Conservation (phyloP, 2,329 filamentous ascomycete genomes). For the Cladosporium colombiae region DNA sequence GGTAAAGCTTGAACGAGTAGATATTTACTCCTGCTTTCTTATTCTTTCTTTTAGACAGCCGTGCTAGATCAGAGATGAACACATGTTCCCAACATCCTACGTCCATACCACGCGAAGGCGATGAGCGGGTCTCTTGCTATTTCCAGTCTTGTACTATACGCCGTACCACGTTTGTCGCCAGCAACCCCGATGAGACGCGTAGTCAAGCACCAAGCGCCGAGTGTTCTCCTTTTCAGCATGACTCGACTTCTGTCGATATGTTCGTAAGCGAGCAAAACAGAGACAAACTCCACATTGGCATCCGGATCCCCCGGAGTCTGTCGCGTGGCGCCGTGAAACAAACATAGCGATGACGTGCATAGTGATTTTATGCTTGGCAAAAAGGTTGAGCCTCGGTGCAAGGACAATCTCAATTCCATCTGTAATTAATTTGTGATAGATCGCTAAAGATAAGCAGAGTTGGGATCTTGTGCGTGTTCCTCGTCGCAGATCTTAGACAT, state of each 20-base stretch:
- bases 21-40: neutral
- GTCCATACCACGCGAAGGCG: neutral
- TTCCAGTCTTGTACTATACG: neutral
- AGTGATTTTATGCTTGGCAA: neutral
- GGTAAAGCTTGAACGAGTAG: neutral
- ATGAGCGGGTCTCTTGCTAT: neutral
- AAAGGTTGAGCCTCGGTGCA: neutral
- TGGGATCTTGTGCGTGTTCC: neutral
- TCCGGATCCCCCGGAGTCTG: conserved; percentile 1
- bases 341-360: conserved; percentile 1
- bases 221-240: neutral
- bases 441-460: neutral
- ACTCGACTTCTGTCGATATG: neutral
- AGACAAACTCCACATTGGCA: neutral
- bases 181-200: neutral
- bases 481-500: neutral
- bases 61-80: neutral
- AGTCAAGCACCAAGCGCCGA: neutral
- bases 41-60: neutral
- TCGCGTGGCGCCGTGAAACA: neutral
- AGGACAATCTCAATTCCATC: neutral
- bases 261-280: neutral
- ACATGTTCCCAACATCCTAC: neutral
- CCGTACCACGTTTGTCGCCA: neutral
- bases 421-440: neutral